Percentiles rank a stretch among this genome's conserved stretches.
These are phyloP conservation scores for Teratosphaeria gauchensis DNA, from an alignment of 2,329 filamentous ascomycete species.

Conservation along the genomic window DNA sequence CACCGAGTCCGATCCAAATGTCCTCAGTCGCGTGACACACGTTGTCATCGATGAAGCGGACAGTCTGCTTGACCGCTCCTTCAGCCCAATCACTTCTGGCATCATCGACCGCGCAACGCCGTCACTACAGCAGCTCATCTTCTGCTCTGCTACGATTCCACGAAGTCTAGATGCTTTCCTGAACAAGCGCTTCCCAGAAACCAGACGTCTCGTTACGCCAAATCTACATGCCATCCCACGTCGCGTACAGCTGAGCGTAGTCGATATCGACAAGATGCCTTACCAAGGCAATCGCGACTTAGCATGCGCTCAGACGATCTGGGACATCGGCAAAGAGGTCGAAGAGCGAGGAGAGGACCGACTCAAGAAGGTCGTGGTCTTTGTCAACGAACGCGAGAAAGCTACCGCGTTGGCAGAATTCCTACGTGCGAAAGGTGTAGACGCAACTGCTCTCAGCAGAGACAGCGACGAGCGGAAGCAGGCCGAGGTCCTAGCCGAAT, in stretches of 20 bases:
- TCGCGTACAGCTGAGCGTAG: slow-evolving; percentile 83
- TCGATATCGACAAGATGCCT: slow-evolving; percentile 85
- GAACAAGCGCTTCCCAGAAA: slow-evolving; percentile 70
- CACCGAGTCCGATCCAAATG: slow-evolving; percentile 78
- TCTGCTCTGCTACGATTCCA: slow-evolving; percentile 95
- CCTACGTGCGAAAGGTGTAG: slow-evolving; percentile 74
- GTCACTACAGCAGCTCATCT: slow-evolving; percentile 73
- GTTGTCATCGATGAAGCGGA: slow-evolving; percentile 92
- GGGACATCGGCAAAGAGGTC: slow-evolving; percentile 76
- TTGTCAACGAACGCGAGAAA: slow-evolving; percentile 92
- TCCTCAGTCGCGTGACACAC: slow-evolving; percentile 83
- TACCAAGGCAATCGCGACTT: slow-evolving; percentile 89
- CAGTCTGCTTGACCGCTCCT: slow-evolving; percentile 87
- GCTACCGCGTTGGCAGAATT: slow-evolving; percentile 72
- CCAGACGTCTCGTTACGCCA: slow-evolving; percentile 79
- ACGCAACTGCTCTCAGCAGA: slow-evolving; percentile 73
- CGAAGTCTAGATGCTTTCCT: slow-evolving; percentile 78
- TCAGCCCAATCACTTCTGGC: slow-evolving; percentile 68
- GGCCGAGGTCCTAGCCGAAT: slow-evolving; percentile 64
- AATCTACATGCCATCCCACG: slow-evolving; percentile 94
- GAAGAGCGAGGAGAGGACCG: slow-evolving; percentile 42
- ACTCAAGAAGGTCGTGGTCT: slow-evolving; percentile 81
- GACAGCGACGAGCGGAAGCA: slow-evolving; percentile 73
- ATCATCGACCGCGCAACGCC: slow-evolving; percentile 76
- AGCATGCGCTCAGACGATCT: slow-evolving; percentile 90